These are phyloP conservation scores for Selenicereus undatus DNA, from an alignment of 148 eudicot genomes.

Conservation along the genomic window DNA sequence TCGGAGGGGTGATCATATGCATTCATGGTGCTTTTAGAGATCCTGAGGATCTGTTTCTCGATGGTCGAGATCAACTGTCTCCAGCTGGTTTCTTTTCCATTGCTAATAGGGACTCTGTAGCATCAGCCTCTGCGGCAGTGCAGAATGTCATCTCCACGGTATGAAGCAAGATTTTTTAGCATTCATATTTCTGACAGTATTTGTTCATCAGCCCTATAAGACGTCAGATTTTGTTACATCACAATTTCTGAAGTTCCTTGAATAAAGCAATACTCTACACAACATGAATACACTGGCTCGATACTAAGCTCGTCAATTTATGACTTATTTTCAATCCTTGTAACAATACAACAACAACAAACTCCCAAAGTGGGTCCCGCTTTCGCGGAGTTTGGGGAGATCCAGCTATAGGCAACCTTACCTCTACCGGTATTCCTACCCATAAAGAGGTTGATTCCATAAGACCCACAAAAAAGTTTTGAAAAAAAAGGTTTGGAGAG, in stretches of 20 bases:
- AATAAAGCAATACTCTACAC: not conserved
- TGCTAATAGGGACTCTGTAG: slow-evolving; percentile 27
- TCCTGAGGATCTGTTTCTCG: slow-evolving; percentile 55
- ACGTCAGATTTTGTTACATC: not conserved
- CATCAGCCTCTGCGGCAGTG: slow-evolving; percentile 33
- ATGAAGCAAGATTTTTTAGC: not conserved
- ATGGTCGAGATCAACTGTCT: slow-evolving; percentile 32
- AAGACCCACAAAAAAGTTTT: no score
- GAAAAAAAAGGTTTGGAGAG: no score
- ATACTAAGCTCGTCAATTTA: not conserved
- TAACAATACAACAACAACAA: not conserved
- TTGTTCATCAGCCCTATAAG: not conserved
- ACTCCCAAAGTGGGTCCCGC: no score
- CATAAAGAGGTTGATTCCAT: no score
- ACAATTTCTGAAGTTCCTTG: slow-evolving; percentile 1
- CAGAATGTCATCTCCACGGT: slow-evolving; percentile 19
- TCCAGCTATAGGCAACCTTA: no score
- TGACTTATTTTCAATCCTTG: not conserved
- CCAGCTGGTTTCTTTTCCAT: slow-evolving; percentile 41
- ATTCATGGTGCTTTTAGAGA: slow-evolving; percentile 56
- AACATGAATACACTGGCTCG: no score
- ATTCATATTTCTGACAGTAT: slow-evolving; percentile 1
- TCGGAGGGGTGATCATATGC: slow-evolving; percentile 36
- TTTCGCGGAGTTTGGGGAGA: no score
- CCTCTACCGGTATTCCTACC: no score